Evolutionary conservation across 257 asterid genomes (phyloP), one percentile per base, ranked within the genome.

Genomic region (Eucommia ulmoides): DNA sequence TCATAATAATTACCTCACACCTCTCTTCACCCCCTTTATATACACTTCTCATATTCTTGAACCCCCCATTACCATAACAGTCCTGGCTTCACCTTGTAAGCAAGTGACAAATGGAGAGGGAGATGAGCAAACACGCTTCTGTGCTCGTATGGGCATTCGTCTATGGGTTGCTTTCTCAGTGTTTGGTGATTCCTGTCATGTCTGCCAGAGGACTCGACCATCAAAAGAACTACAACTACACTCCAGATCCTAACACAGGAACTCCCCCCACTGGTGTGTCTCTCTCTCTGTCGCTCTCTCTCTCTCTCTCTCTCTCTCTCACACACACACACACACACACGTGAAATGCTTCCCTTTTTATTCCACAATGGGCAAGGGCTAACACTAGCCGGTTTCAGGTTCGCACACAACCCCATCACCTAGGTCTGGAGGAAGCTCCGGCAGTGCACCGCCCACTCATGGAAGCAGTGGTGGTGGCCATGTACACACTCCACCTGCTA

Each of bases 191-290:
- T 54, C 67, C 80, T 9, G 77, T 61, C 25, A 51, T 56, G 17
- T 65, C 75, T 11, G 29, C 72, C 0, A 35, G 75, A 65, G 54
- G 42, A 56, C 48, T 81, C 35, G 82, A 72, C 22, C 86, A 77
- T 24, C 78, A 77, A 64, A 88, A 84, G 68, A 77, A 54, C 71
- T 84, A 74, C 68, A n/a, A n/a, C n/a, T 76, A 64, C 54, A 51
- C 81, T 53, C 84, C 84, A 0, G 80, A 77, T 67, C 94, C 94
- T 1, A 50, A 25, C 24, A 52, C 69, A 0, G 66, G 72, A 35
- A 64, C 71, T 20, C 91, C 91, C 12, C 76, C 81, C 1, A 2
- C 74, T 49, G 83, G 88, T 74, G 38, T 22, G 10, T 58, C 24
- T 42, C 17, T 7, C 19, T 16, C 46, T 63, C 19, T 16, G 41